phyloP scores from a whole-genome alignment of 129 eudicot genomes.

The Smallanthus sonchifolius region DNA sequence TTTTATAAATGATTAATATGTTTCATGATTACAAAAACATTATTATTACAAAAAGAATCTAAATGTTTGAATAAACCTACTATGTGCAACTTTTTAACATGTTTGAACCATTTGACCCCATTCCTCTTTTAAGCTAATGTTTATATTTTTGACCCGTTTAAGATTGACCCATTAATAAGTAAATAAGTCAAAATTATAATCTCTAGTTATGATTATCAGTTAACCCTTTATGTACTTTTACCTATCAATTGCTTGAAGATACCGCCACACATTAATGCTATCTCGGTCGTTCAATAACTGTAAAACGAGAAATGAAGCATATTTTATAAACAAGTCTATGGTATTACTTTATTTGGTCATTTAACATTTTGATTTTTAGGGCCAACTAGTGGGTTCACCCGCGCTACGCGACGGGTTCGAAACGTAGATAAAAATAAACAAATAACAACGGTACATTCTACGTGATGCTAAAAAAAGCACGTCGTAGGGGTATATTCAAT shows the following conservation, averaged over 20 bases:
- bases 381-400: too few relatives aligned
- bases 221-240: constrained; percentile 16
- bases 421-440: too few relatives aligned
- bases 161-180: constrained; percentile 1
- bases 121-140: too few relatives aligned
- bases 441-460: too few relatives aligned
- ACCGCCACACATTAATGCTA: constrained; percentile 64
- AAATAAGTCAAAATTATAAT: background rate
- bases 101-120: background rate
- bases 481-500: too few relatives aligned
- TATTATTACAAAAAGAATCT: background rate
- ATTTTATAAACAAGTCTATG: background rate
- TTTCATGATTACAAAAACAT: background rate
- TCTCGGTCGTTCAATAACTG: constrained; percentile 88
- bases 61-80: too few relatives aligned
- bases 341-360: background rate
- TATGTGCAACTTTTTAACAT: background rate
- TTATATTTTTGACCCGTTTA: too few relatives aligned
- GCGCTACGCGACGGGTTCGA: too few relatives aligned
- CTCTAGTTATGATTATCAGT: background rate
- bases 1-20: background rate
- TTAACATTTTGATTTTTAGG: too few relatives aligned
- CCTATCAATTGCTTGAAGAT: constrained; percentile 82
- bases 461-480: too few relatives aligned
- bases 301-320: constrained; percentile 4